Evolutionary conservation across 805 yeast genomes (phyloP).

Genomic region (Pichia insulana): DNA sequence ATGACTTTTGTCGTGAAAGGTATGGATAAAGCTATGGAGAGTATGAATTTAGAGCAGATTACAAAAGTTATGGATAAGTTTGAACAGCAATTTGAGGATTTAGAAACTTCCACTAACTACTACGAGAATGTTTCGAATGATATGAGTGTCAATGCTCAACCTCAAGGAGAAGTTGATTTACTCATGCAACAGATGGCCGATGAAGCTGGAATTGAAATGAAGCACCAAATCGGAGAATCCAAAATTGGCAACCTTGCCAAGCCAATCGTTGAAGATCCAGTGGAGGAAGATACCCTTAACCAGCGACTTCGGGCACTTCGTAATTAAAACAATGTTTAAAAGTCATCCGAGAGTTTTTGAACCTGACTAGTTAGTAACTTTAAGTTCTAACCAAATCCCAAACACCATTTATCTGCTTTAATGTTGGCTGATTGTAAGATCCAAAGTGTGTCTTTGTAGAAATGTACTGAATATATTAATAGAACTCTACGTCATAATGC

Average conservation of each 20-base stretch:
- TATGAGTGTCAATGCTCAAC: slow-evolving; percentile 82
- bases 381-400: no score
- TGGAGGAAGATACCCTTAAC: slow-evolving; percentile 67
- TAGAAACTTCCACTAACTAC: slow-evolving; percentile 88
- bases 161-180: slow-evolving; percentile 91
- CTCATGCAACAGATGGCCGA: slow-evolving; percentile 90
- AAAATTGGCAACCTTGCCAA: slow-evolving; percentile 38
- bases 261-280: slow-evolving; percentile 42
- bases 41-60: slow-evolving; percentile 90
- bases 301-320: slow-evolving; percentile 86
- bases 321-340: slow-evolving; percentile 22
- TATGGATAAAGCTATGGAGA: slow-evolving; percentile 92
- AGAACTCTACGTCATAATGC: no score
- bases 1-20: slow-evolving; percentile 91
- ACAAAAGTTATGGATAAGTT: slow-evolving; percentile 96
- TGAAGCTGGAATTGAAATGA: slow-evolving; percentile 91
- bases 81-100: slow-evolving; percentile 90
- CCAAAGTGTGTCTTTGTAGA: no score
- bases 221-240: slow-evolving; percentile 67
- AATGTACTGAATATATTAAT: no score
- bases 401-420: no score
- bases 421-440: no score
- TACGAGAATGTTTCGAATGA: slow-evolving; percentile 86
- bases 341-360: no score
- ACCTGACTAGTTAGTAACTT: no score